Evolutionary conservation across 768 basidiomycete species (phyloP).

Genomic region (Termitomyces sp.): DNA sequence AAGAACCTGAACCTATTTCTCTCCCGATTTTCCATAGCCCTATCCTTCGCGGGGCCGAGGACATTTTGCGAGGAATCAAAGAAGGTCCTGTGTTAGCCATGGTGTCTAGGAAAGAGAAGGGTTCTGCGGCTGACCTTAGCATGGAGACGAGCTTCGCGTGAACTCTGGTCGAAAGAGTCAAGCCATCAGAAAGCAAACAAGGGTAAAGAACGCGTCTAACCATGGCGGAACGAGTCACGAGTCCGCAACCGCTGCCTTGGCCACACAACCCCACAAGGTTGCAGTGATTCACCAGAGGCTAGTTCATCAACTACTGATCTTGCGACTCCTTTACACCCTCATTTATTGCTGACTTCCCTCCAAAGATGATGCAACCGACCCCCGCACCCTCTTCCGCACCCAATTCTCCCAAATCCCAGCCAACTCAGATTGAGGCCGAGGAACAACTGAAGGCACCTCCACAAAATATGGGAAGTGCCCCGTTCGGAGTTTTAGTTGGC

Average conservation of each 20-base stretch:
- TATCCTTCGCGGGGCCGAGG: constrained; percentile 54
- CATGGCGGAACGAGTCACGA: constrained; percentile 15
- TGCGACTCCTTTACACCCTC: neutral
- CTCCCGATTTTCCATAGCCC: constrained; percentile 83
- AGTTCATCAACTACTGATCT: neutral
- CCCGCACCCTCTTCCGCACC: constrained; percentile 63
- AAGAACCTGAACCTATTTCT: constrained; percentile 79
- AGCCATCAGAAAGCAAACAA: constrained; percentile 19
- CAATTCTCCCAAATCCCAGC: constrained; percentile 33
- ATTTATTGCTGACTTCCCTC: neutral
- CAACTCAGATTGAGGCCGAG: constrained; percentile 12
- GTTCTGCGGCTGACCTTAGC: constrained; percentile 17
- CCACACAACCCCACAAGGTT: neutral
- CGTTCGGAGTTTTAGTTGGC: constrained; percentile 62
- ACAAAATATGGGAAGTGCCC: constrained; percentile 63
- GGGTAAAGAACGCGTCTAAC: constrained; percentile 35
- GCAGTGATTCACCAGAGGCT: neutral
- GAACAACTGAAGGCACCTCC: constrained; percentile 45
- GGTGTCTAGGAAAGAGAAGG: constrained; percentile 7
- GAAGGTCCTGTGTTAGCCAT: constrained; percentile 27
- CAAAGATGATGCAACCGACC: constrained; percentile 56
- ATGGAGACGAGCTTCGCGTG: neutral
- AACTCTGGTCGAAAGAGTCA: neutral
- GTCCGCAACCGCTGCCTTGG: neutral
- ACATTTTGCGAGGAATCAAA: constrained; percentile 21